phyloP scores from a whole-genome alignment of 345 rosid genomes.

The Acer yangbiense region DNA sequence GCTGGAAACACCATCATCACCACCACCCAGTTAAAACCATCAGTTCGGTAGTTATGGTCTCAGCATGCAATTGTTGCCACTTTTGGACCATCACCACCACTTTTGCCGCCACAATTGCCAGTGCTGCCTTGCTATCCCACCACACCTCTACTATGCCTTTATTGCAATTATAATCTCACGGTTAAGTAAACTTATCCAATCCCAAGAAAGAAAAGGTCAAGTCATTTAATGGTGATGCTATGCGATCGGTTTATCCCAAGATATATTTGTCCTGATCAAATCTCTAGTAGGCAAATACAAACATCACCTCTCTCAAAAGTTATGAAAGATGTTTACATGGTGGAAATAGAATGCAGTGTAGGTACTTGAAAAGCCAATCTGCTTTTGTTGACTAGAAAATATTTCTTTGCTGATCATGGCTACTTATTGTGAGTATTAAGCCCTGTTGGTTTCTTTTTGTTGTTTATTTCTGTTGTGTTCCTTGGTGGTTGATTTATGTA shows the following conservation, averaged over 20 bases:
- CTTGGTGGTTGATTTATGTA: neutral
- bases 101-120: neutral
- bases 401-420: neutral
- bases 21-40: neutral
- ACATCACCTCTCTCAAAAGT: neutral
- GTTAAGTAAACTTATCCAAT: too few species aligned
- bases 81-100: neutral
- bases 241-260: neutral
- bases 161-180: neutral
- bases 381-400: neutral
- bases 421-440: neutral
- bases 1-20: neutral
- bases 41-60: neutral
- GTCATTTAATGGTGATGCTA: neutral
- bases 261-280: neutral
- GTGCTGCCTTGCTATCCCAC: neutral
- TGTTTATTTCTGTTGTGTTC: constrained; percentile 1
- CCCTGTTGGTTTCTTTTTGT: neutral
- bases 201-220: too few species aligned
- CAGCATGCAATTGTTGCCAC: neutral
- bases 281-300: neutral
- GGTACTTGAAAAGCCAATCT: neutral
- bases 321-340: neutral
- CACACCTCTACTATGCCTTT: neutral
- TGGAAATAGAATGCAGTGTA: neutral